A percentile compares a stretch with the other conserved stretches of the same genome.
phyloP scores from a whole-genome alignment of 192 early-diverging fungal species.

The Linnemannia hyalina region DNA sequence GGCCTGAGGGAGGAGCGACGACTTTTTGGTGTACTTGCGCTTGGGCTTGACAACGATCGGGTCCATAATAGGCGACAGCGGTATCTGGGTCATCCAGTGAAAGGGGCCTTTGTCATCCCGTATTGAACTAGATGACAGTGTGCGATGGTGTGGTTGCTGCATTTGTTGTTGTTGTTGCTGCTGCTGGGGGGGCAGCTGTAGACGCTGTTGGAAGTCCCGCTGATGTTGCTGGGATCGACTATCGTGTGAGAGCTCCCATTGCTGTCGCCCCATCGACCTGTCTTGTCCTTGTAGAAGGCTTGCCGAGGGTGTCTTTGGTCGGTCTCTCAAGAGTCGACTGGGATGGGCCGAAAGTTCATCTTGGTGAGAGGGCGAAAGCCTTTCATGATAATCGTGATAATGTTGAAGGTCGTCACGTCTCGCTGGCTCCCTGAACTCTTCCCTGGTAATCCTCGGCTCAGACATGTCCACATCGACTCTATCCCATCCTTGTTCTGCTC shows the following conservation, averaged over 20 bases:
- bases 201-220: neutral
- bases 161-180: neutral
- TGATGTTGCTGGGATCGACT: neutral
- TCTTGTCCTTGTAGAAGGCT: neutral
- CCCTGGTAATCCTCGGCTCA: neutral
- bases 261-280: neutral
- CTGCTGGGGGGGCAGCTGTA: neutral
- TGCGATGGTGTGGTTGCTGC: neutral
- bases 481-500: neutral
- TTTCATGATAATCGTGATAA: neutral
- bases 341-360: neutral
- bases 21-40: constrained; percentile 38
- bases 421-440: neutral
- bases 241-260: neutral
- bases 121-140: neutral
- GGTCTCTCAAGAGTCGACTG: neutral
- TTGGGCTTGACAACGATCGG: constrained; percentile 17
- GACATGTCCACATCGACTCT: neutral
- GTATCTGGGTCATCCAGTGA: neutral
- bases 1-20: neutral
- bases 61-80: constrained; percentile 8
- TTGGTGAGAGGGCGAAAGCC: neutral
- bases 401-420: neutral
- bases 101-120: neutral
- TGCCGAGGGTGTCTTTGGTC: neutral